Base-by-base conservation (phyloP, 371 early-diverging fungal genomes). In the Mucor racemosus region DNA sequence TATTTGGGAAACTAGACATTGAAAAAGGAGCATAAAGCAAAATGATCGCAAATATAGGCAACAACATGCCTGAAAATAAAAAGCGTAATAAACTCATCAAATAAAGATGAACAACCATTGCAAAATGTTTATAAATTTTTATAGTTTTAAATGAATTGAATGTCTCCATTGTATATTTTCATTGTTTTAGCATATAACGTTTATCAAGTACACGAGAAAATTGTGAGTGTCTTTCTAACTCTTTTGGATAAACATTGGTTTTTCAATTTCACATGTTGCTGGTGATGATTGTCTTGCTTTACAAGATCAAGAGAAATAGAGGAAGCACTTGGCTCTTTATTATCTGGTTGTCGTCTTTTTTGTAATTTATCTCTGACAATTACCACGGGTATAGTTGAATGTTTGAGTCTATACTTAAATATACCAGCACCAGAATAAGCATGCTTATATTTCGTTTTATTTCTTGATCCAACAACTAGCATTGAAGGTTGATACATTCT, bases 371-470 rank as follows among this genome's bases (percentile, higher is more conserved):
- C 69, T 35, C 61, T 44, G 4, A 69, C 65, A 60, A 69, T 56
- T 9, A 65, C 53, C 1, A 69, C 55, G 9, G 69, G 69, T 39
- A 58, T 13, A 17, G 46, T 40, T 10, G 61, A 60, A 38, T 60
- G 60, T 19, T 64, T 58, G 19, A 69, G 48, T 15, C 65, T 50
- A 54, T 60, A 64, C 35, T 69, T 69, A 33, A 69, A 65, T 15
- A 65, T 64, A 21, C 69, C 69, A 38, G 69, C 60, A 26, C 69
- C 69, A 19, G 69, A 64, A 57, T 64, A 69, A 1, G 60, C 64
- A 38, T 60, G 53, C 11, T 54, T 69, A 13, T 64, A 64, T 58
- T 60, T 64, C 8, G 53, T 5, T n/a, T 48, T 56, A 19, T 65
- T 69, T 39, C 65, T 54, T 26, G 69, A 54, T 13, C 65, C 61